These are phyloP conservation scores for Penicillium crustosum DNA, from an alignment of 2,329 filamentous ascomycete genomes.

Conservation along the genomic window DNA sequence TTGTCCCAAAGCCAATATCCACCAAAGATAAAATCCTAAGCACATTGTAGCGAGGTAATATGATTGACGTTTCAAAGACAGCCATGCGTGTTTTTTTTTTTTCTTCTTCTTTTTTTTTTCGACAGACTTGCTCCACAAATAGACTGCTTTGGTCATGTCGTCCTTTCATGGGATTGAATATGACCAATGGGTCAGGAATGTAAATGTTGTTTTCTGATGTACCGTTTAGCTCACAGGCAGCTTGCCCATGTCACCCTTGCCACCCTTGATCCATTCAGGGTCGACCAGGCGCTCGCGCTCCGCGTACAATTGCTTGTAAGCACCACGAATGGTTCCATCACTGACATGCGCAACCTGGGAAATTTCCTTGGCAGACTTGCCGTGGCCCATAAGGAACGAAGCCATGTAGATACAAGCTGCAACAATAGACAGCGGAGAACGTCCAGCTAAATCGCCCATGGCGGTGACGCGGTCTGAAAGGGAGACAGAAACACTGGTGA, in stretches of 20 bases:
- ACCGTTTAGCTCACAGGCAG: conserved; percentile 57
- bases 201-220: background rate
- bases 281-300: conserved; percentile 73
- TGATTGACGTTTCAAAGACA: background rate
- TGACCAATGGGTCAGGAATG: background rate
- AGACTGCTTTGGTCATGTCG: background rate
- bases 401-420: conserved; percentile 97
- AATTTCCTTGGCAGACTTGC: conserved; percentile 82
- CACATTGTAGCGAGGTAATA: background rate
- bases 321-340: conserved; percentile 93
- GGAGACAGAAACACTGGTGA: conserved; percentile 76
- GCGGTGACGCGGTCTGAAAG: conserved; percentile 75
- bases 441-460: conserved; percentile 80
- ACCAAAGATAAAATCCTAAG: conserved; percentile 4
- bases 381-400: conserved; percentile 77
- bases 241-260: conserved; percentile 67
- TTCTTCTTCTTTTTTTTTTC: background rate
- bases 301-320: conserved; percentile 83
- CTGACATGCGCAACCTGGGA: conserved; percentile 82
- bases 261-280: conserved; percentile 70
- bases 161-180: background rate
- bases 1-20: background rate
- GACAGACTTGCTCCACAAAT: background rate
- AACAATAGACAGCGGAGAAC: conserved; percentile 89
- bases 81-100: background rate